Evolutionary conservation across 306 rosid species (phyloP).

Genomic region (Malus asiatica): DNA sequence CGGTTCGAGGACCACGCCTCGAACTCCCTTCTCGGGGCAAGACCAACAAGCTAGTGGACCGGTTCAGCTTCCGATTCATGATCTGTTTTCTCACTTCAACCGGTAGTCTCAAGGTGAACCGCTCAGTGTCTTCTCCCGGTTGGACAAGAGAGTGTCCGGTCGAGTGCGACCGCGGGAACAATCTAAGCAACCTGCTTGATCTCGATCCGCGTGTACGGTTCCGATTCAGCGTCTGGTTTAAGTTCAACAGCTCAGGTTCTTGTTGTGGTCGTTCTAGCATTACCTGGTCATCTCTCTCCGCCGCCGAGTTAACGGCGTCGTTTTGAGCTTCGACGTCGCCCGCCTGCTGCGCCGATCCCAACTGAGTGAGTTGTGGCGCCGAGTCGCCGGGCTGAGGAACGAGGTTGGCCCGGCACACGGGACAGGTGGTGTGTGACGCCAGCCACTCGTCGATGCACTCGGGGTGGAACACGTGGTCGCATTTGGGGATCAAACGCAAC

Average conservation of each 20-base stretch:
- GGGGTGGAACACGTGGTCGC: conserved; percentile 89
- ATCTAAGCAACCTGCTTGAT: conserved; percentile 23
- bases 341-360: neutral
- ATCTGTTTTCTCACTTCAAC: conserved; percentile 57
- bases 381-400: conserved; percentile 41
- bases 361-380: neutral
- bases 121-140: conserved; percentile 67
- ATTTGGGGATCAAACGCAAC: conserved; percentile 83
- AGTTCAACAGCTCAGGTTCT: neutral
- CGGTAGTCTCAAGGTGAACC: conserved; percentile 78
- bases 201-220: conserved; percentile 43
- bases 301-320: conserved; percentile 10
- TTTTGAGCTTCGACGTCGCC: conserved; percentile 40
- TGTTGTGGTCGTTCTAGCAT: neutral
- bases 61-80: conserved; percentile 43
- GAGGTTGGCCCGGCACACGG: conserved; percentile 80
- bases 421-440: conserved; percentile 67
- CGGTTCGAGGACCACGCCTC: conserved; percentile 48
- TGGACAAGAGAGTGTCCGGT: conserved; percentile 77
- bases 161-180: conserved; percentile 72
- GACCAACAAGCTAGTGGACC: conserved; percentile 59
- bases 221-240: conserved; percentile 41
- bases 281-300: neutral
- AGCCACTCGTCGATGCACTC: conserved; percentile 88
- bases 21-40: conserved; percentile 52